phyloP scores from a whole-genome alignment of 2,329 filamentous ascomycete genomes.

The Fusarium subtropicale region DNA sequence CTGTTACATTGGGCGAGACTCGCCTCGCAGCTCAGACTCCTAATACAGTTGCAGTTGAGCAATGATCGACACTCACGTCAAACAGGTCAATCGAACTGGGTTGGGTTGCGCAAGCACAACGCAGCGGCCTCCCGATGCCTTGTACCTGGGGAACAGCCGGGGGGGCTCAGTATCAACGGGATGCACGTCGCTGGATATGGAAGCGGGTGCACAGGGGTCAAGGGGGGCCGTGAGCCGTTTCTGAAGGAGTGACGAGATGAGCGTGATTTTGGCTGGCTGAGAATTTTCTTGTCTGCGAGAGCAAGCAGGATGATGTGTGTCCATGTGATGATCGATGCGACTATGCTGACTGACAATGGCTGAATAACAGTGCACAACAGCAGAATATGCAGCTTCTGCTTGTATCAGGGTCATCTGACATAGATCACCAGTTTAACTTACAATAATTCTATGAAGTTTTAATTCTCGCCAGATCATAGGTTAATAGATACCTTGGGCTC shows the following conservation, averaged over 20 bases:
- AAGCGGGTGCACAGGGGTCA: conserved; percentile 41
- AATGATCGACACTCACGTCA: conserved; percentile 8
- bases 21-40: conserved; percentile 8
- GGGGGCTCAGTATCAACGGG: conserved; percentile 31
- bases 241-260: conserved; percentile 30
- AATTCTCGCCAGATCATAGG: conserved; percentile 29
- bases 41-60: conserved; percentile 2
- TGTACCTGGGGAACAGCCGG: conserved; percentile 35
- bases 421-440: conserved; percentile 3
- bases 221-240: conserved; percentile 32
- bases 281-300: background rate
- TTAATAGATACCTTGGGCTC: conserved; percentile 2
- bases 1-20: conserved; percentile 10
- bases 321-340: conserved; percentile 14
- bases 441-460: background rate
- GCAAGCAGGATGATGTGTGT: conserved; percentile 4
- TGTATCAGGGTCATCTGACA: conserved; percentile 6
- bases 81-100: background rate
- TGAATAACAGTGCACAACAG: conserved; percentile 3
- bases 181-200: conserved; percentile 48
- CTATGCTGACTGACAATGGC: conserved; percentile 5
- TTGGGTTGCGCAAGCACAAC: conserved; percentile 23
- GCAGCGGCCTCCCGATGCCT: conserved; percentile 31
- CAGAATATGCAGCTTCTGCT: background rate
- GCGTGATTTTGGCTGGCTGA: conserved; percentile 20